A percentile compares a stretch with the other conserved stretches of the same genome.
Evolutionary conservation across 2,329 filamentous ascomycete species (phyloP).

Genomic region (Nemania sp.): DNA sequence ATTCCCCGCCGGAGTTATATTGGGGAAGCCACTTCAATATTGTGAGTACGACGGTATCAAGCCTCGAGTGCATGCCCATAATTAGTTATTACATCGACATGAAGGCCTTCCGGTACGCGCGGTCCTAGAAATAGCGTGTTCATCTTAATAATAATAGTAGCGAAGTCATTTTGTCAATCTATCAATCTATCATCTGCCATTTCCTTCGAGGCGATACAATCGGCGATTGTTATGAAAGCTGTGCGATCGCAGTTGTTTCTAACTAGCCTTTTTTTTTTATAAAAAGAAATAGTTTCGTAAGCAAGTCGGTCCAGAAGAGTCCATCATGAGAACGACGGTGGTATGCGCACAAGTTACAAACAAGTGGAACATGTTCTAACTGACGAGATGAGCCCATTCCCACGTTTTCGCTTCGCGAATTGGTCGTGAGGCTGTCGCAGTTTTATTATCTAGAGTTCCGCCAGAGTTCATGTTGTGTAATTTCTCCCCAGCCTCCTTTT

Average conservation of each 20-base stretch:
- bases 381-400: neutral
- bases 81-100: too few species aligned
- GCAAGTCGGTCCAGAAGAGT: neutral
- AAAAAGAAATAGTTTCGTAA: neutral
- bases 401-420: neutral
- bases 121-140: too few species aligned
- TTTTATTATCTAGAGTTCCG: neutral
- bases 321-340: neutral
- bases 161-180: too few species aligned
- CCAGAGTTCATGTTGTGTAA: neutral
- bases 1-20: neutral
- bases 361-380: neutral
- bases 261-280: neutral
- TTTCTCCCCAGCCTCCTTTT: neutral
- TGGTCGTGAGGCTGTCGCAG: neutral
- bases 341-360: neutral
- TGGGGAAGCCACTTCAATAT: too few species aligned
- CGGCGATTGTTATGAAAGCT: neutral
- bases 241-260: neutral
- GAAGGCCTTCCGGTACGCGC: too few species aligned
- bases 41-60: too few species aligned
- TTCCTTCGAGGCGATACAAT: neutral
- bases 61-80: too few species aligned
- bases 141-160: too few species aligned
- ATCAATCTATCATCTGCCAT: neutral